Base-by-base conservation (phyloP, 495 filamentous ascomycete species). In the Penicillium samsonianum region DNA sequence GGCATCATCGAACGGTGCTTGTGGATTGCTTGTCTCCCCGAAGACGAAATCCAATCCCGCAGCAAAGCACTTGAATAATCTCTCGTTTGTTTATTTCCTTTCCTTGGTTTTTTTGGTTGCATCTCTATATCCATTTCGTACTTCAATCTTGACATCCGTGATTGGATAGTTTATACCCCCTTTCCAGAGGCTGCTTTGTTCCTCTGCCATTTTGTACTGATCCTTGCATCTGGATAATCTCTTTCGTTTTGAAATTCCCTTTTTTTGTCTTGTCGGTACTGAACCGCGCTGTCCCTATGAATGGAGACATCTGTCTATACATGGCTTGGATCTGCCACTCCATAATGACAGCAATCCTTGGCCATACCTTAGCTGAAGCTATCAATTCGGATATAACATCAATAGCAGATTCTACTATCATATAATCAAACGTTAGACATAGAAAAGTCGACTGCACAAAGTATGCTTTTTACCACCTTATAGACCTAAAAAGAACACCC, bases 1-100 rank as follows among this genome's bases (percentile, higher is more conserved):
- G 90, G 90, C 38, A 84, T 96, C 48, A 86, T 92, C 28, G 91
- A 95, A 72, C 83, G 90, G 62, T 98, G 93, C 72, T 80, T 99
- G 48, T 99, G 95, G 95, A 91, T 99, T 79, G 85, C 90, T 17
- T 90, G 90, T 25, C 76, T 99, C 40, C 82, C 78, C 19, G 95
- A 99, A 62, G 90, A 91, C 43, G 87, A 93, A 70, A 93, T 99
- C 65, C 74, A 79, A 49, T 65, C 69, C 44, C 69, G 79, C 55
- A 88, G 85, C 61, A 83, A 79, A 61, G 68, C 63, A 20, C 63
- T 89, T 42, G 82, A 83, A 58, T 81, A 62, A 73, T 50, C 43
- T 51, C 42, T 53, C 50, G 14, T 51, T 42, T 37, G 8, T 31
- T 26, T 17, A 52, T 16, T 30, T 45, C 28, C n/a, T 57, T 38